These are phyloP conservation scores for Panus rudis DNA, from an alignment of 768 basidiomycete genomes.

Conservation along the genomic window DNA sequence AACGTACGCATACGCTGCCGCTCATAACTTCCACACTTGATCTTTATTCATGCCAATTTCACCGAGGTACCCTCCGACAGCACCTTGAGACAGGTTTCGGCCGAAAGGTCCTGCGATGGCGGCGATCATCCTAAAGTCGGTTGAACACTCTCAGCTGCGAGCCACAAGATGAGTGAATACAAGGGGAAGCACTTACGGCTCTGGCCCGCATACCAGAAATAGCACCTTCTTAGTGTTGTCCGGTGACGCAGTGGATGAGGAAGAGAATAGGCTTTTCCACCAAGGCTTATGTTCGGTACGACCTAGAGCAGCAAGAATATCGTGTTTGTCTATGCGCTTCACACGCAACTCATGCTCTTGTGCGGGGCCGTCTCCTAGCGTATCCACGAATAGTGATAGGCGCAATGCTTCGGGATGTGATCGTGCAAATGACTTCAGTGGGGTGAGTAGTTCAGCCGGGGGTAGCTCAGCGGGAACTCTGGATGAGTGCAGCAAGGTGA, in stretches of 20 bases:
- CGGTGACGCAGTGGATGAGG: slow-evolving; percentile 8
- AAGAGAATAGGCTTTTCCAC: slow-evolving; percentile 24
- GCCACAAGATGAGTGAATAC: slow-evolving; percentile 6
- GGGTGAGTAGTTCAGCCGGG: slow-evolving; percentile 52
- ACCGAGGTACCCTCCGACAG: slow-evolving; percentile 57
- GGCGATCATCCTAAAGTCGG: slow-evolving; percentile 55
- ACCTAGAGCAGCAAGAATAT: slow-evolving; percentile 37
- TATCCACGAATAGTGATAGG: slow-evolving; percentile 59
- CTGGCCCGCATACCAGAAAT: slow-evolving; percentile 82
- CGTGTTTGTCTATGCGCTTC: slow-evolving; percentile 50
- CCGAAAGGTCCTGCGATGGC: slow-evolving; percentile 74
- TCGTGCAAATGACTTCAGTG: slow-evolving; percentile 41
- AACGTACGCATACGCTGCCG: neutral
- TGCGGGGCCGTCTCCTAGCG: slow-evolving; percentile 15
- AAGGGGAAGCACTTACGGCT: slow-evolving; percentile 40
- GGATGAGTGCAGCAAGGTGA: slow-evolving; percentile 71
- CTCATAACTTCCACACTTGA: slow-evolving; percentile 65
- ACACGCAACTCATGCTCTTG: too few relatives aligned
- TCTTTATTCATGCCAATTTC: slow-evolving; percentile 54
- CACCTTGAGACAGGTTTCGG: slow-evolving; percentile 68
- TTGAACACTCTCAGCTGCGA: slow-evolving; percentile 3
- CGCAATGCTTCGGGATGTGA: slow-evolving; percentile 49
- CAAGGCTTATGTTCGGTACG: slow-evolving; percentile 20
- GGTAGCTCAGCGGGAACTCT: slow-evolving; percentile 57
- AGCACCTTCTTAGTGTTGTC: slow-evolving; percentile 37